phyloP scores from a whole-genome alignment of 768 basidiomycete genomes.

The Sporobolomyces pararoseus region DNA sequence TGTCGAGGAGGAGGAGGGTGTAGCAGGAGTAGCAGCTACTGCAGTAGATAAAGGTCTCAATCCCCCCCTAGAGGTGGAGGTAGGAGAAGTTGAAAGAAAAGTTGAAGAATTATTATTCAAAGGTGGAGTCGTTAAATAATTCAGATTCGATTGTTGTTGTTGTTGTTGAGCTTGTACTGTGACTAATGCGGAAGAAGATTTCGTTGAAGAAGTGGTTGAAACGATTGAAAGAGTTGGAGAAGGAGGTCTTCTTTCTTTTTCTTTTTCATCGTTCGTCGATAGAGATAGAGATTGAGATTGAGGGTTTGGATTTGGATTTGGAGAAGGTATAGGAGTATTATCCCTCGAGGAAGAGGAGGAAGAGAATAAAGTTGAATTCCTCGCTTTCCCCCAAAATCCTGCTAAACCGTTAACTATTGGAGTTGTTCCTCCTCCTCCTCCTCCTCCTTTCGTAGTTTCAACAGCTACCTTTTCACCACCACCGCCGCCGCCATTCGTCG shows the following conservation, averaged over 20 bases:
- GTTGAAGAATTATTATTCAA: too few species aligned
- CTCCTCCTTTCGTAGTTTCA: not conserved
- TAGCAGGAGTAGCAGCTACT: not conserved
- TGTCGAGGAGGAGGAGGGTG: not conserved
- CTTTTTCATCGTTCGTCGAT: too few species aligned
- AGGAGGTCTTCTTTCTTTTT: not conserved
- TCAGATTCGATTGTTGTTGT: too few species aligned
- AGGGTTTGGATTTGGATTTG: not conserved
- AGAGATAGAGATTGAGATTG: not conserved
- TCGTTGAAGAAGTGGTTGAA: constrained; percentile 3
- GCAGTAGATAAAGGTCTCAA: constrained; percentile 10
- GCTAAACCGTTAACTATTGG: constrained; percentile 35
- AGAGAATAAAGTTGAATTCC: constrained; percentile 6
- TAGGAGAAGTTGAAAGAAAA: not conserved
- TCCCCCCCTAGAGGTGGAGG: not conserved
- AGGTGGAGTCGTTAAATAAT: too few species aligned
- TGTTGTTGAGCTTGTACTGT: constrained; percentile 9
- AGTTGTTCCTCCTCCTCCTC: constrained; percentile 26
- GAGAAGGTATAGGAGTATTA: not conserved
- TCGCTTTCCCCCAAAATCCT: constrained; percentile 12
- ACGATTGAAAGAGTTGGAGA: constrained; percentile 12
- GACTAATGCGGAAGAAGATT: constrained; percentile 12
- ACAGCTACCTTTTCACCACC: not conserved
- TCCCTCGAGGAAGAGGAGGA: not conserved
- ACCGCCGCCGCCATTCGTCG: not conserved